A percentile compares a stretch with the other conserved stretches of the same genome.
These are phyloP conservation scores for Mucor circinelloides DNA, from an alignment of 371 early-diverging fungal species.

Conservation along the genomic window DNA sequence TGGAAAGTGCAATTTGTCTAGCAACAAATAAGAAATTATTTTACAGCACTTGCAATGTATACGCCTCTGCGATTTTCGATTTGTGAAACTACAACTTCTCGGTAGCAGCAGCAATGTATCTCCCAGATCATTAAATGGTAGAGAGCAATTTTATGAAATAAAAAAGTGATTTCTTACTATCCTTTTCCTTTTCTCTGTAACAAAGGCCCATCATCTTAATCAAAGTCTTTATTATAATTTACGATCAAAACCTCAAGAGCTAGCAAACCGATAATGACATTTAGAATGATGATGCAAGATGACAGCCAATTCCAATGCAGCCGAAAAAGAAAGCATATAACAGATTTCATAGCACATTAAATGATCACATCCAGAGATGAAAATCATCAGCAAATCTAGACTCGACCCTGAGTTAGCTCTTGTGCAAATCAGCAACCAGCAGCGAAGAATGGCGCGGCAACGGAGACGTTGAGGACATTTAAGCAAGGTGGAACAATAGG, in stretches of 20 bases:
- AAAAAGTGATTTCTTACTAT: not conserved
- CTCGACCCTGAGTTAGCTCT: too few species aligned
- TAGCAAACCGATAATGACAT: not conserved
- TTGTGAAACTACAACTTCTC: not conserved
- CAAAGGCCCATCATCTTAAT: not conserved
- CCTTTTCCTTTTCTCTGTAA: not conserved
- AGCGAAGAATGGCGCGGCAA: too few species aligned
- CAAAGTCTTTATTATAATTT: not conserved
- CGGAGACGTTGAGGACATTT: too few species aligned
- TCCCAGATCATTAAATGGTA: not conserved
- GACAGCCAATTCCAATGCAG: too few species aligned
- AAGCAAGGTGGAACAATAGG: too few species aligned
- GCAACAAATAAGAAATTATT: not conserved
- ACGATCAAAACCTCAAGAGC: not conserved
- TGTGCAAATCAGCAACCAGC: too few species aligned
- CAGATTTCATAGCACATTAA: too few species aligned
- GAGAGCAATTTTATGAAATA: not conserved
- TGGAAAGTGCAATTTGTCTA: not conserved
- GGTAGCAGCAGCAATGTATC: not conserved
- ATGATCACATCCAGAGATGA: too few species aligned
- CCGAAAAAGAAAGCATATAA: too few species aligned
- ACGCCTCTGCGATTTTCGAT: not conserved
- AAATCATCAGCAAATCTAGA: too few species aligned
- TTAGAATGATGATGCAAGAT: too few species aligned
- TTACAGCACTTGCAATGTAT: conserved; percentile 8